Percentiles rank a stretch among this genome's conserved stretches.
phyloP scores from a whole-genome alignment of 2,329 filamentous ascomycete species.

The Paecilomyces formosus region DNA sequence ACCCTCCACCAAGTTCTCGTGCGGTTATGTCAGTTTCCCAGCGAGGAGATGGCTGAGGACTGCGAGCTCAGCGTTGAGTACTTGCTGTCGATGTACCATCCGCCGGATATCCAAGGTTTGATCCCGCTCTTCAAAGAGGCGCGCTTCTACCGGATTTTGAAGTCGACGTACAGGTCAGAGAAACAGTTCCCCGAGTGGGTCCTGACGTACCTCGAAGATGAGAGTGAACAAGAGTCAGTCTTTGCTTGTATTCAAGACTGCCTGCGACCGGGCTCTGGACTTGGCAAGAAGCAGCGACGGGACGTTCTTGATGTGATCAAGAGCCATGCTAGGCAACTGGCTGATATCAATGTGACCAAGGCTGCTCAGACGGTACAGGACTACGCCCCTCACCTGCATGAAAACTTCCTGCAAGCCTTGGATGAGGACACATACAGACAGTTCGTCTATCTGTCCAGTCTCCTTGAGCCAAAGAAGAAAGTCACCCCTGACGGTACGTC shows the following conservation, averaged over 20 bases:
- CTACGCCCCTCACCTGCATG: conserved; percentile 58
- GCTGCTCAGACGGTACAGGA: conserved; percentile 59
- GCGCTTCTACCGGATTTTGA: conserved; percentile 83
- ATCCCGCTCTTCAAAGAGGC: conserved; percentile 73
- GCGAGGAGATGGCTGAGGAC: conserved; percentile 74
- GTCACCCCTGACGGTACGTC: conserved; percentile 21
- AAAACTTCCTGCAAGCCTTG: conserved; percentile 56
- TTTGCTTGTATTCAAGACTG: conserved; percentile 76
- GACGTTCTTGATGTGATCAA: conserved; percentile 64
- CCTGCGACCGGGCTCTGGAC: conserved; percentile 55
- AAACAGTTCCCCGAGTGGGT: conserved; percentile 73
- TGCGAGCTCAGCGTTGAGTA: conserved; percentile 97
- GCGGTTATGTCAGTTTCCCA: conserved; percentile 78
- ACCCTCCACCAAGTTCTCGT: conserved; percentile 73
- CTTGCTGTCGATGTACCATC: conserved; percentile 84
- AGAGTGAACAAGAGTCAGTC: conserved; percentile 63
- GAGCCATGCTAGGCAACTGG: conserved; percentile 58
- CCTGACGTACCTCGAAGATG: conserved; percentile 77
- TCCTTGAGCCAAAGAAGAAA: conserved; percentile 59
- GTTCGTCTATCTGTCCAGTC: conserved; percentile 66
- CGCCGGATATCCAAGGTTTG: conserved; percentile 67
- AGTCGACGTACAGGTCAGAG: conserved; percentile 75
- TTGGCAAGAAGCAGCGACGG: conserved; percentile 62
- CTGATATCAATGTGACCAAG: conserved; percentile 57
- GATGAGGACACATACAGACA: conserved; percentile 57